Evolutionary conservation across 345 rosid species (phyloP).

Genomic region (Excoecaria agallocha): DNA sequence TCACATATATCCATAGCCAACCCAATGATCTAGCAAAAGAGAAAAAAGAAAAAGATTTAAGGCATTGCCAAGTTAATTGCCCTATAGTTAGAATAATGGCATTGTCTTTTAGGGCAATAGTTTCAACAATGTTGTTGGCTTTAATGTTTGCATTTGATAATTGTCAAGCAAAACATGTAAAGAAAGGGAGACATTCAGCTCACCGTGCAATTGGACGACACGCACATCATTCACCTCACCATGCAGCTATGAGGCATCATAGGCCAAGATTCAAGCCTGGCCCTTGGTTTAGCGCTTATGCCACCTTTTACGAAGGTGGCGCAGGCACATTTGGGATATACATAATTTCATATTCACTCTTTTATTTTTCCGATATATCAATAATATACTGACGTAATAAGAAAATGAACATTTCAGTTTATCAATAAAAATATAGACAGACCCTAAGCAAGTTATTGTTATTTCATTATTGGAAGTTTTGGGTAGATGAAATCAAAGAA

Average conservation of each 20-base stretch:
- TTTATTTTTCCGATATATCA: too few species aligned
- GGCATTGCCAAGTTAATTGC: not conserved
- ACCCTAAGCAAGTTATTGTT: too few species aligned
- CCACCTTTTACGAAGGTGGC: constrained; percentile 56
- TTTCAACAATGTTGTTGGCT: constrained; percentile 9
- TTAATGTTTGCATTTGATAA: constrained; percentile 12
- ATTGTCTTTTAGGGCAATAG: constrained; percentile 13
- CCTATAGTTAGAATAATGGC: constrained; percentile 10
- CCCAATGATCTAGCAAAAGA: not conserved
- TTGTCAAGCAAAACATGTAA: constrained; percentile 1
- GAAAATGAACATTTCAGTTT: too few species aligned
- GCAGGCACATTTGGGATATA: constrained; percentile 41
- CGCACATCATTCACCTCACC: not conserved
- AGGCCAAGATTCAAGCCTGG: constrained; percentile 37
- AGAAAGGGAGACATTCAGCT: not conserved
- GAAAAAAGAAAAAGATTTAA: not conserved
- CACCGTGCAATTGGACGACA: constrained; percentile 19
- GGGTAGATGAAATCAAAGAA: too few species aligned
- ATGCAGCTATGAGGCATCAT: not conserved
- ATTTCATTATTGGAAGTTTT: too few species aligned
- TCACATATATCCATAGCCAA: not conserved
- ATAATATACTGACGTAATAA: too few species aligned
- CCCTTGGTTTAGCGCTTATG: constrained; percentile 45
- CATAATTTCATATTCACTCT: too few species aligned
- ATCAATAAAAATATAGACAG: too few species aligned